phyloP scores from a whole-genome alignment of 257 asterid genomes.

The Solanum etuberosum region DNA sequence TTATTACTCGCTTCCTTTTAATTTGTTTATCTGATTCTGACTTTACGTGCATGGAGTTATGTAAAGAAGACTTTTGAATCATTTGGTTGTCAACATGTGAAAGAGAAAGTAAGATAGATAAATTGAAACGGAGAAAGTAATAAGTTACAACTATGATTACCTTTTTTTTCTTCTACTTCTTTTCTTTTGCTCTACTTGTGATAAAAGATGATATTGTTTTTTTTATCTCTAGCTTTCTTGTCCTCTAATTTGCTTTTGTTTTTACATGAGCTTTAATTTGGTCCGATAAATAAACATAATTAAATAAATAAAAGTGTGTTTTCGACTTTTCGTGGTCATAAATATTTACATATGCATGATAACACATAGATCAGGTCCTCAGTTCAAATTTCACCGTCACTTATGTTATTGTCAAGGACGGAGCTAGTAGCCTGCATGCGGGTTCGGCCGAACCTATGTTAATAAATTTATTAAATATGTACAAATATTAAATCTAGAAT shows the following conservation, averaged over 20 bases:
- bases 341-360: not conserved
- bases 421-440: not conserved
- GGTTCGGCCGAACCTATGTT: accelerated
- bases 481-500: not conserved
- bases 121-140: not conserved
- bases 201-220: not conserved
- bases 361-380: not conserved
- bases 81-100: not conserved
- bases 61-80: not conserved
- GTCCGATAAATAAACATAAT: not conserved
- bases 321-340: not conserved
- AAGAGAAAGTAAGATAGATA: not conserved
- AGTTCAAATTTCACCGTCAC: not conserved
- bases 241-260: not conserved
- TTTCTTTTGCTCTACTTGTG: not conserved
- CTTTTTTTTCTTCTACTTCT: not conserved
- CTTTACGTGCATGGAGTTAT: not conserved
- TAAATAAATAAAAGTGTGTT: not conserved
- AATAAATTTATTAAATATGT: not conserved
- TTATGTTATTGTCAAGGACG: not conserved
- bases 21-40: not conserved
- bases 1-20: not conserved
- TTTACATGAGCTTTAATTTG: not conserved
- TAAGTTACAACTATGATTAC: not conserved
- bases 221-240: not conserved